These are phyloP conservation scores for Alternaria triticina DNA, from an alignment of 2,329 filamentous ascomycete species.

Conservation along the genomic window DNA sequence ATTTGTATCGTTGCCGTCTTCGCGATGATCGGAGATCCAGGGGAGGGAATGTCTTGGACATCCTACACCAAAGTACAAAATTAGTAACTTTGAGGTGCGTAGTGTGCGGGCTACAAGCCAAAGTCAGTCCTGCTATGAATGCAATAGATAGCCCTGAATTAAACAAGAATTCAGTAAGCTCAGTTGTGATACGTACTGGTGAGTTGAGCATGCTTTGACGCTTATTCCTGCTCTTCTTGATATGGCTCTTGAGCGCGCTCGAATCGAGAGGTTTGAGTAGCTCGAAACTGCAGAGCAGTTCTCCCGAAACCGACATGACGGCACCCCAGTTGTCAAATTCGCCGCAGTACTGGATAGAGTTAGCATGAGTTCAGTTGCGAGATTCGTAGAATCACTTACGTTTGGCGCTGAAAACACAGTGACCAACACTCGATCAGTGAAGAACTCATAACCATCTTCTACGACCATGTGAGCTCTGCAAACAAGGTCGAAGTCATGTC, in stretches of 20 bases:
- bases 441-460: constrained; percentile 98
- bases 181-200: constrained; percentile 71
- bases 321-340: constrained; percentile 99
- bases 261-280: constrained; percentile 95
- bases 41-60: constrained; percentile 19
- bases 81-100: constrained; percentile 61
- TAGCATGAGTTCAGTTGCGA: constrained; percentile 17
- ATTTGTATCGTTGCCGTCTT: constrained; percentile 3
- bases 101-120: constrained; percentile 53
- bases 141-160: constrained; percentile 32
- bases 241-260: constrained; percentile 94
- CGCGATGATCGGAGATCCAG: constrained; percentile 21
- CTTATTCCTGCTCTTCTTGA: constrained; percentile 97
- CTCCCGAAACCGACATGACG: constrained; percentile 95
- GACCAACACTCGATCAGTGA: constrained; percentile 91
- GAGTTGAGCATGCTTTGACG: constrained; percentile 95
- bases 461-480: constrained; percentile 99
- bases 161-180: constrained; percentile 19
- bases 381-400: constrained; percentile 57
- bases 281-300: constrained; percentile 96
- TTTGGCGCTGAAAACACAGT: constrained; percentile 98
- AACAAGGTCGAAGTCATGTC: constrained; percentile 96
- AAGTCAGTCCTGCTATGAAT: constrained; percentile 42
- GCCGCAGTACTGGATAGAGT: constrained; percentile 79
- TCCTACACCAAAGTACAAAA: constrained; percentile 28